Conservation (phyloP, 2,329 filamentous ascomycete genomes). For the Claviceps sp. region DNA sequence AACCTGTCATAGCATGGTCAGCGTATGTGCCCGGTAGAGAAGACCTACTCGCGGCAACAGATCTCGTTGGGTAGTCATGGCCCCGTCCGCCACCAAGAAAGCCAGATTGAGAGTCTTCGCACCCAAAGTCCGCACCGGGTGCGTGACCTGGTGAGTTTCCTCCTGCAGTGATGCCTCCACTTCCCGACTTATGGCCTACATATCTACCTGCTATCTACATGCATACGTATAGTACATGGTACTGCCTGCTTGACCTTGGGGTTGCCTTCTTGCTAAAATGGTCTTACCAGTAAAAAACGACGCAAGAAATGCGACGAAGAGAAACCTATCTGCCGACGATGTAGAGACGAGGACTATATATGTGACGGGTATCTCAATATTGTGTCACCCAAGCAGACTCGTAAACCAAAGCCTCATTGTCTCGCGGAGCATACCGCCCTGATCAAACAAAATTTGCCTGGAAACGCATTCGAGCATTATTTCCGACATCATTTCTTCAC, state of each 20-base stretch:
- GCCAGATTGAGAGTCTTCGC: constrained; percentile 1
- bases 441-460: background rate
- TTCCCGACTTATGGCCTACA: background rate
- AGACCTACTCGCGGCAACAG: background rate
- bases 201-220: background rate
- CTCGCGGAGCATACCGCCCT: background rate
- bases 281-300: constrained; percentile 1
- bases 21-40: background rate
- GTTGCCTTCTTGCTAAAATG: background rate
- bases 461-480: constrained; percentile 1
- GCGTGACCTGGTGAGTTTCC: constrained; percentile 2
- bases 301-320: constrained; percentile 5
- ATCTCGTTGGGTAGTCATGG: background rate
- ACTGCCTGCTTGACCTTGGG: background rate
- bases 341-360: constrained; percentile 2
- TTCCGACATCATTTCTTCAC: constrained; percentile 3
- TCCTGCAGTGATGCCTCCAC: background rate
- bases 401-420: background rate
- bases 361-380: constrained; percentile 1
- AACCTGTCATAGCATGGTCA: background rate
- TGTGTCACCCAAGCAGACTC: background rate
- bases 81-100: constrained; percentile 1
- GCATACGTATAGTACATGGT: background rate
- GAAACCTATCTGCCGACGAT: constrained; percentile 1
- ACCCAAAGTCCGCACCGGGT: constrained; percentile 4